These are phyloP conservation scores for Luzula sylvatica DNA, from an alignment of 176 grass and related monocot species.

Conservation along the genomic window DNA sequence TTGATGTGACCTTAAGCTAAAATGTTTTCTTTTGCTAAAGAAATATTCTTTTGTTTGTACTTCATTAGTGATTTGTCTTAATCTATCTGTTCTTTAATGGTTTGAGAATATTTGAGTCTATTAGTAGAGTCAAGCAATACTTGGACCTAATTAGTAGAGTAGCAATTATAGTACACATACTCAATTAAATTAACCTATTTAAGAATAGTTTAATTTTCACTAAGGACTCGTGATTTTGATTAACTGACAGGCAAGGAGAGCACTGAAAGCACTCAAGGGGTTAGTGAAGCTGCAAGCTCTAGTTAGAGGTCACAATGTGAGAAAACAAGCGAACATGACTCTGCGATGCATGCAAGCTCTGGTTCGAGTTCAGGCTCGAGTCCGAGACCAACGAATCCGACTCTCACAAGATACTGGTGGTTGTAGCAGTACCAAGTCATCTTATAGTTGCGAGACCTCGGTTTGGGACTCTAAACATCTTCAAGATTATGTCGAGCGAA, in stretches of 20 bases:
- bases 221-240: no score
- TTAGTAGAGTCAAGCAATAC: no score
- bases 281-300: conserved; percentile 94
- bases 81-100: background rate
- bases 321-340: conserved; percentile 94
- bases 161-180: no score
- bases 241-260: conserved; percentile 69
- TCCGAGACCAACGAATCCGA: conserved; percentile 74
- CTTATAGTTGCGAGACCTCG: conserved; percentile 67
- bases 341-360: conserved; percentile 96
- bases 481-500: conserved; percentile 57
- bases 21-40: no score
- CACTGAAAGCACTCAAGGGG: conserved; percentile 66
- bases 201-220: no score
- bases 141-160: no score
- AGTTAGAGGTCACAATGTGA: conserved; percentile 90
- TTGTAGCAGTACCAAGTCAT: conserved; percentile 67
- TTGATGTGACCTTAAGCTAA: background rate
- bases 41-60: no score
- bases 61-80: background rate
- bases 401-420: conserved; percentile 50
- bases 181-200: no score
- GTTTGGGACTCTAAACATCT: conserved; percentile 64
- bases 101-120: background rate
- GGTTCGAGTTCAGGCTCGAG: conserved; percentile 69